Evolutionary conservation across 163 green algal species (phyloP).

Genomic region (Scenedesmus sp.): DNA sequence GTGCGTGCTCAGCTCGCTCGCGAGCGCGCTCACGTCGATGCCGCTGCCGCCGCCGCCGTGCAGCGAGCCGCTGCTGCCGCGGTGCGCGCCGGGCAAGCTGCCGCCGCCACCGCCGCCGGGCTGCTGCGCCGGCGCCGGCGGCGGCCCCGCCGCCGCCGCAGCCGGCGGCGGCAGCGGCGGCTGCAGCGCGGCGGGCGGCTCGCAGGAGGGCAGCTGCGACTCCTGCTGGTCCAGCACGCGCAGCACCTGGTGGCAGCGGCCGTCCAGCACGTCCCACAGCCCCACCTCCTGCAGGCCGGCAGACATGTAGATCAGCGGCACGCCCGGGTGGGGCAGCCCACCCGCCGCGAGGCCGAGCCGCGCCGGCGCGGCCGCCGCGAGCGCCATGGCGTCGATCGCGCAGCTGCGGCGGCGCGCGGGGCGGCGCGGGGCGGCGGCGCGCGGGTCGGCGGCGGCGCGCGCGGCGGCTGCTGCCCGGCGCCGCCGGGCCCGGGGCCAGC

Average conservation of each 20-base stretch:
- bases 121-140: neutral
- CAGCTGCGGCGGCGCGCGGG: neutral
- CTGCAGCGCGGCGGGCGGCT: constrained; percentile 36
- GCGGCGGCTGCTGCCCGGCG: too few species aligned
- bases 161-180: constrained; percentile 16
- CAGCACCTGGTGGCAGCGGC: constrained; percentile 66
- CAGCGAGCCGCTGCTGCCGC: neutral
- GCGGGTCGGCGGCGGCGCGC: too few species aligned
- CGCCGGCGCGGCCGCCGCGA: constrained; percentile 28
- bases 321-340: constrained; percentile 25
- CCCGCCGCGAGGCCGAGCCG: constrained; percentile 26
- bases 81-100: neutral
- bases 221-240: constrained; percentile 21
- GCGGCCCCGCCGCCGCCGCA: too few species aligned
- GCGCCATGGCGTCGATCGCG: constrained; percentile 61
- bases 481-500: too few species aligned
- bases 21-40: constrained; percentile 37
- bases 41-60: neutral
- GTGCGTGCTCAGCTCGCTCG: constrained; percentile 39
- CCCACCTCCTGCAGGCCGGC: constrained; percentile 77
- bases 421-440: too few species aligned
- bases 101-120: too few species aligned
- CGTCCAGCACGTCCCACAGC: constrained; percentile 79
- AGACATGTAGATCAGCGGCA: constrained; percentile 77
- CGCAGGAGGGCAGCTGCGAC: neutral